Evolutionary conservation across 2,329 filamentous ascomycete genomes (phyloP).

Genomic region (Neofusicoccum cordaticola): DNA sequence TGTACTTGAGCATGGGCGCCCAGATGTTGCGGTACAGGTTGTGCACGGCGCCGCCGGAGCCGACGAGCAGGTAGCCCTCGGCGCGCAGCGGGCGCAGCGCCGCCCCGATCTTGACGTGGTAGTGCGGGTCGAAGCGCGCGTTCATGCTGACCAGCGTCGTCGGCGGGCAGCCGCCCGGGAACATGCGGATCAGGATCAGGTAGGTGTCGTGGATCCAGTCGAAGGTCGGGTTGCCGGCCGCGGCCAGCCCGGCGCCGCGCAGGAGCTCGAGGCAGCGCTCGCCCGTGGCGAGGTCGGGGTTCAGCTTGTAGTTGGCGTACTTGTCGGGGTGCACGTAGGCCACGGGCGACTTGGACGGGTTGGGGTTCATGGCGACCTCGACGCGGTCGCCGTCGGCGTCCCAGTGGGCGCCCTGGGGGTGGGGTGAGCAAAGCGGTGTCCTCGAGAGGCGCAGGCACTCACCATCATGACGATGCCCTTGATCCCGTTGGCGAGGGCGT

Average conservation of each 20-base stretch:
- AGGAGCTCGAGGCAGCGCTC: conserved; percentile 53
- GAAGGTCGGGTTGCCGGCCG: conserved; percentile 53
- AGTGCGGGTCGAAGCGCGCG: conserved; percentile 55
- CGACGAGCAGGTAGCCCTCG: conserved; percentile 57
- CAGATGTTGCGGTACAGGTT: conserved; percentile 68
- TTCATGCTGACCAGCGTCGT: conserved; percentile 60
- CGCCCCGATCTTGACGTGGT: conserved; percentile 57
- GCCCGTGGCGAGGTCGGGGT: conserved; percentile 56
- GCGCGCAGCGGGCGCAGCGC: conserved; percentile 55
- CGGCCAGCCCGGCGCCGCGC: conserved; percentile 53
- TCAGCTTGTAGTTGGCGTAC: conserved; percentile 61
- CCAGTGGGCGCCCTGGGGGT: conserved; percentile 62
- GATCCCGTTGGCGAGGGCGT: conserved; percentile 57
- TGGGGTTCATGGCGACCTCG: conserved; percentile 60
- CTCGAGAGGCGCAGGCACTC: conserved; percentile 9
- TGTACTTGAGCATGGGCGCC: conserved; percentile 61
- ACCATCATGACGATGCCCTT: conserved; percentile 67
- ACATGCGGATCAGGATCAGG: conserved; percentile 68
- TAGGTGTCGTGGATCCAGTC: conserved; percentile 74
- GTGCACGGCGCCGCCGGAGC: conserved; percentile 63
- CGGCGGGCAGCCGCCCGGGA: conserved; percentile 62
- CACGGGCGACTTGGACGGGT: conserved; percentile 60
- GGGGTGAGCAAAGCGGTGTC: background rate
- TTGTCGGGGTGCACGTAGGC: conserved; percentile 66
- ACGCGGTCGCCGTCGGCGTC: conserved; percentile 53